Conservation (phyloP, 179 eudicot species). For the Beta macrorhiza region DNA sequence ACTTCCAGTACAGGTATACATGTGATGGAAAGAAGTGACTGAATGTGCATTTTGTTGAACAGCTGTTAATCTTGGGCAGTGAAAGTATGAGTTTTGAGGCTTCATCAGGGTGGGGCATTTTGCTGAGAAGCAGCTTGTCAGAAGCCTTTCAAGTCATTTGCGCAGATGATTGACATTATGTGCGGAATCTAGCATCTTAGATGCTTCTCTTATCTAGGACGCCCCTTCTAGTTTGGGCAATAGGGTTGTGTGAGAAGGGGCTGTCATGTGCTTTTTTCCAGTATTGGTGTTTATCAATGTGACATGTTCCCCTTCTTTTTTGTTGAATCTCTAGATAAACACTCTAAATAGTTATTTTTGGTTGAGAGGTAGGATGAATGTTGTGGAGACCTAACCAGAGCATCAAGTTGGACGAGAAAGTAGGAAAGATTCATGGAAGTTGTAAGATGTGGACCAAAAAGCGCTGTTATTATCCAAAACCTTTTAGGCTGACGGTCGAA, state of each 20-base stretch:
- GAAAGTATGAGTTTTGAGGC: constrained; percentile 12
- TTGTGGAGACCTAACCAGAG: background rate
- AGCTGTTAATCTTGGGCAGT: constrained; percentile 17
- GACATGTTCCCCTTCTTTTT: background rate
- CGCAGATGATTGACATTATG: constrained; percentile 8
- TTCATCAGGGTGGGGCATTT: background rate
- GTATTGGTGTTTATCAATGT: background rate
- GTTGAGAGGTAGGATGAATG: background rate
- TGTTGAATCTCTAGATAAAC: background rate
- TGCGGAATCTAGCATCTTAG: background rate
- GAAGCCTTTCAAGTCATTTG: background rate
- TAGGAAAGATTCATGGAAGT: background rate
- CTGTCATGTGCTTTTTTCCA: background rate
- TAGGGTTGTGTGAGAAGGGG: background rate
- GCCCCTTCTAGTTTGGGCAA: background rate
- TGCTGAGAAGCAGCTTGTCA: constrained; percentile 9
- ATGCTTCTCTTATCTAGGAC: background rate
- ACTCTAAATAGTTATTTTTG: background rate
- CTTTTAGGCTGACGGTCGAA: background rate
- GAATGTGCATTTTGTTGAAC: constrained; percentile 14
- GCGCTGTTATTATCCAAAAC: background rate
- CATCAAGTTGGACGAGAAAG: background rate
- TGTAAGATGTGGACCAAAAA: constrained; percentile 7
- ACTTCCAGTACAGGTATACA: background rate
- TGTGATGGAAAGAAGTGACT: background rate